These are phyloP conservation scores for Colletotrichum salicis DNA, from an alignment of 2,329 filamentous ascomycete species.

Conservation along the genomic window DNA sequence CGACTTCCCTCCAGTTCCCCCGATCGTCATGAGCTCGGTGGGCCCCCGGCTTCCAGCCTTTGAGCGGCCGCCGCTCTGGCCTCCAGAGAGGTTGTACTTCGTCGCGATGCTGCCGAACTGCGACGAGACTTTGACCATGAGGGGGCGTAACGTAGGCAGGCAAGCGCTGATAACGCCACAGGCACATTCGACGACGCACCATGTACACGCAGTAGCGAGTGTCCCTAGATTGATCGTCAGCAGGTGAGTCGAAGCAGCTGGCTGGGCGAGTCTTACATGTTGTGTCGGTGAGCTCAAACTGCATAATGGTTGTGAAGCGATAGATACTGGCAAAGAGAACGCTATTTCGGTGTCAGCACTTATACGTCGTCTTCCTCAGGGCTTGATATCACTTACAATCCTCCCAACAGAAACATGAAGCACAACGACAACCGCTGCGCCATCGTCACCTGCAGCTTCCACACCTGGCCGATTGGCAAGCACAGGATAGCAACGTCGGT, in stretches of 20 bases:
- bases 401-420: constrained; percentile 46
- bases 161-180: constrained; percentile 54
- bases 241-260: too few relatives aligned
- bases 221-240: constrained; percentile 36
- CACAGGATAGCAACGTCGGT: constrained; percentile 50
- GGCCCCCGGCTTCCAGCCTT: constrained; percentile 14
- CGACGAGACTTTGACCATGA: constrained; percentile 24
- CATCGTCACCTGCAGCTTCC: constrained; percentile 40
- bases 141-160: constrained; percentile 54
- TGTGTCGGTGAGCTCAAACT: constrained; percentile 41
- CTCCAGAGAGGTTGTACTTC: constrained; percentile 27
- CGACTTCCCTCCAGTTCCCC: constrained; percentile 25
- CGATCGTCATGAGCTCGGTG: constrained; percentile 30
- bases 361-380: too few relatives aligned
- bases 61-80: constrained; percentile 15
- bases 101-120: constrained; percentile 29
- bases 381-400: constrained; percentile 43
- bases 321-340: constrained; percentile 34
- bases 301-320: constrained; percentile 45
- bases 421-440: constrained; percentile 38
- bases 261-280: constrained; percentile 27
- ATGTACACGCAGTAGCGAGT: constrained; percentile 44
- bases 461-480: constrained; percentile 41
- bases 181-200: constrained; percentile 47
- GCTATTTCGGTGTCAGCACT: background rate